Conservation (phyloP, 2,329 filamentous ascomycete genomes). For the Chalara sp. region DNA sequence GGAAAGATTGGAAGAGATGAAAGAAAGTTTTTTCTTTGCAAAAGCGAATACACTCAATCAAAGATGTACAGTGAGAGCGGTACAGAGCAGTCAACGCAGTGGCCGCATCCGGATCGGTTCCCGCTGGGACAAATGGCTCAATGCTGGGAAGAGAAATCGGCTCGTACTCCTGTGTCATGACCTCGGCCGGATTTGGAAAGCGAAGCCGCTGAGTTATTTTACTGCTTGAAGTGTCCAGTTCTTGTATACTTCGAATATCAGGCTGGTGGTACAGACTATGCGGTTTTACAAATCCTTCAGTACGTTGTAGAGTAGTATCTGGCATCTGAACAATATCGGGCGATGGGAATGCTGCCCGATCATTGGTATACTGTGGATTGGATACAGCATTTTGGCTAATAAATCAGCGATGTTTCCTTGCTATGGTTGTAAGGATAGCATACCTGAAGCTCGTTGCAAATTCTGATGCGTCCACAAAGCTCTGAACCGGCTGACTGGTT, state of each 20-base stretch:
- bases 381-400: slow-evolving; percentile 21
- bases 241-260: slow-evolving; percentile 47
- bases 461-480: slow-evolving; percentile 41
- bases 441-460: slow-evolving; percentile 47
- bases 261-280: slow-evolving; percentile 56
- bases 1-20: slow-evolving; percentile 88
- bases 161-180: slow-evolving; percentile 56
- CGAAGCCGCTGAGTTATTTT: slow-evolving; percentile 54
- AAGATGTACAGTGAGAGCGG: slow-evolving; percentile 86
- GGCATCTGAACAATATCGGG: slow-evolving; percentile 31
- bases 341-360: slow-evolving; percentile 32
- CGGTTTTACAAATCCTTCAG: slow-evolving; percentile 28
- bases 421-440: slow-evolving; percentile 14
- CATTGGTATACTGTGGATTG: slow-evolving; percentile 22
- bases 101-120: slow-evolving; percentile 81
- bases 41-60: slow-evolving; percentile 91
- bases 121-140: slow-evolving; percentile 68
- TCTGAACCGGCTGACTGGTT: slow-evolving; percentile 38
- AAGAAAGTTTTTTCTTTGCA: slow-evolving; percentile 97
- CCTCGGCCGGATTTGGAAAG: slow-evolving; percentile 52
- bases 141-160: slow-evolving; percentile 80
- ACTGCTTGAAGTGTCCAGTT: slow-evolving; percentile 47
- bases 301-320: slow-evolving; percentile 19
- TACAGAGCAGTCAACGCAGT: slow-evolving; percentile 83
- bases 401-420: slow-evolving; percentile 11